These are phyloP conservation scores for Buddleja alternifolia DNA, from an alignment of 257 asterid species.

Conservation along the genomic window DNA sequence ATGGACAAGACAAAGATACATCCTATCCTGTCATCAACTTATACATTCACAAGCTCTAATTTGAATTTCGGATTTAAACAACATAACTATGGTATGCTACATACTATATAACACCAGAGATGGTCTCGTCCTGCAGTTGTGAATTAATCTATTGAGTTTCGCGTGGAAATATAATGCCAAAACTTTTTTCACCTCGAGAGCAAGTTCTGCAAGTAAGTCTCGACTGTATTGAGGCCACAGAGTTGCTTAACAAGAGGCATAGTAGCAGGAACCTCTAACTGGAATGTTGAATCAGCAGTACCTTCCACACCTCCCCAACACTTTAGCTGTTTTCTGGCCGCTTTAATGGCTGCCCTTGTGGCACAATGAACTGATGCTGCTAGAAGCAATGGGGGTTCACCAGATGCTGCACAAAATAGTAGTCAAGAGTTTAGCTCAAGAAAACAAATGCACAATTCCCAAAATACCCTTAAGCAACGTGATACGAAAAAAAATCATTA, in stretches of 20 bases:
- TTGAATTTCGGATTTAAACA: too few species aligned
- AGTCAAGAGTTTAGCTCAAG: not conserved
- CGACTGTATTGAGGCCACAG: constrained; percentile 60
- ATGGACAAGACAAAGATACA: too few species aligned
- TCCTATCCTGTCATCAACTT: too few species aligned
- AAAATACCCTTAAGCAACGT: too few species aligned
- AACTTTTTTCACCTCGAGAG: not conserved
- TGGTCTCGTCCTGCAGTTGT: too few species aligned
- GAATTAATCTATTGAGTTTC: too few species aligned
- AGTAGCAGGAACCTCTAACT: constrained; percentile 61
- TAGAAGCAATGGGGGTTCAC: constrained; percentile 74
- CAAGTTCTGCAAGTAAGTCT: constrained; percentile 49
- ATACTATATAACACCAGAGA: too few species aligned
- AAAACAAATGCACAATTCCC: too few species aligned
- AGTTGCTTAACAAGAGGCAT: constrained; percentile 64
- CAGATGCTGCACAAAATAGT: constrained; percentile 53
- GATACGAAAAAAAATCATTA: too few species aligned
- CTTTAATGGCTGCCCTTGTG: constrained; percentile 64
- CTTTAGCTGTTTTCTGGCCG: constrained; percentile 56
- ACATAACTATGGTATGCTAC: too few species aligned
- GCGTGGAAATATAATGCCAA: too few species aligned
- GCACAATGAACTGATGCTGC: constrained; percentile 78
- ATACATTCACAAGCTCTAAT: too few species aligned
- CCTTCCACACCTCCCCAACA: constrained; percentile 56
- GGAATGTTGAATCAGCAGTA: constrained; percentile 43